Base-by-base conservation (phyloP, 2,329 filamentous ascomycete species). In the Rachicladosporium sp. region DNA sequence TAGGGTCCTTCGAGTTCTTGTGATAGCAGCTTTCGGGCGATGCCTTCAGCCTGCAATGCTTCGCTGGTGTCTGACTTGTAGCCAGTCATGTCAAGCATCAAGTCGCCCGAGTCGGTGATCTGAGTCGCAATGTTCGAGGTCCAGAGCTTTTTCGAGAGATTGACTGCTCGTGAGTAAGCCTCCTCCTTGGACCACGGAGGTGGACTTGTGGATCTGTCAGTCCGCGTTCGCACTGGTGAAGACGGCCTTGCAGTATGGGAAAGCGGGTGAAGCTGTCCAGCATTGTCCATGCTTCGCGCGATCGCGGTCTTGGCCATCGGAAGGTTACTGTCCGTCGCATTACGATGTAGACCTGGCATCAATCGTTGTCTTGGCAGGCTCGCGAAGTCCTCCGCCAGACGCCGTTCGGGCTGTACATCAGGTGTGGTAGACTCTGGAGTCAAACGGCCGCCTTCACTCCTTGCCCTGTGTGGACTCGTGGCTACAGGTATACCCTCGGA, bases 31-130 rank as follows among this genome's bases (percentile, higher is more conserved):
- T 89, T 91, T 13, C 91, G 77, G 4, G 91, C 91, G 45, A 96
- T 73, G n/a, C 93, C 78, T 61, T 98, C 91, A 11, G 91, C 89
- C 35, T 85, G 78, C 39, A 96, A 70, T 4, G 89, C 83, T 50
- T 96, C 88, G 52, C 93, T 86, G 50, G 96, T 89, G 54, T 80
- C 93, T 58, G 81, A 84, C 62, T 95, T 96, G 65, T 94, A 95
- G 1, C 86, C 86, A 0, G 87, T 88, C 88, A 98, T 95, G 59
- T 98, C 91, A 38, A 98, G 68, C 87, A 96, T 96, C 40, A 98
- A 68, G 61, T 98, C 91, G 10, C 91, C 91, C 1, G 76, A 82
- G 42, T 93, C 87, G 1, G 82, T 96, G n/a, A 98, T 80, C 48
- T 85, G 80, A 42, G 82, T 91, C 4, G 87, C 86, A 43, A 98